These are phyloP conservation scores for Phytopythium montanum DNA, from an alignment of 352 stramenopile genomes.

Conservation along the genomic window DNA sequence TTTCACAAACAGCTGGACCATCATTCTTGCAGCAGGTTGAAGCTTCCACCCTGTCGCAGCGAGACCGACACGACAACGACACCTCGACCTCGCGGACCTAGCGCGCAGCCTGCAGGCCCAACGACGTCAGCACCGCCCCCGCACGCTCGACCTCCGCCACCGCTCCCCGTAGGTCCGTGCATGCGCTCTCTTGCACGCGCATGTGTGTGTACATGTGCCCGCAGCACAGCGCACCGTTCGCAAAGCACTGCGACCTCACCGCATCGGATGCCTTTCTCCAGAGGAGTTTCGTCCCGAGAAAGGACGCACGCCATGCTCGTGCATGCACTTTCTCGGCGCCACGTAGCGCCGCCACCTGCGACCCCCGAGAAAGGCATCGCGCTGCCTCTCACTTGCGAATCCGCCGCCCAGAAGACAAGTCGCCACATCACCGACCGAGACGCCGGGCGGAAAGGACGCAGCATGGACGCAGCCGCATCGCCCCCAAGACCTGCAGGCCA, in stretches of 20 bases:
- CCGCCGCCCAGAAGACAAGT: neutral
- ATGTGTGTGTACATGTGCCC: no score
- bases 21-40: neutral
- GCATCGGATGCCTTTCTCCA: neutral
- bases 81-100: neutral
- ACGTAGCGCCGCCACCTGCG: neutral
- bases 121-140: neutral
- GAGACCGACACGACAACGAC: neutral
- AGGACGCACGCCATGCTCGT: neutral
- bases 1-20: no score
- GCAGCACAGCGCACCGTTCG: neutral
- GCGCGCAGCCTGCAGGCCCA: no score
- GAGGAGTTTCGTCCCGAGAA: neutral
- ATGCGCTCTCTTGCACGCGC: no score
- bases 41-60: neutral
- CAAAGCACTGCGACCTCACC: no score
- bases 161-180: no score
- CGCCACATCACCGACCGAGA: neutral
- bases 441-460: neutral
- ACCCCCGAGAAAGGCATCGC: neutral
- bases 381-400: neutral
- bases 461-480: neutral
- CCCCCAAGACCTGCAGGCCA: neutral
- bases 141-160: no score
- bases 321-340: neutral